Conservation (phyloP, 371 early-diverging fungal genomes). For the Mucor racemosus region DNA sequence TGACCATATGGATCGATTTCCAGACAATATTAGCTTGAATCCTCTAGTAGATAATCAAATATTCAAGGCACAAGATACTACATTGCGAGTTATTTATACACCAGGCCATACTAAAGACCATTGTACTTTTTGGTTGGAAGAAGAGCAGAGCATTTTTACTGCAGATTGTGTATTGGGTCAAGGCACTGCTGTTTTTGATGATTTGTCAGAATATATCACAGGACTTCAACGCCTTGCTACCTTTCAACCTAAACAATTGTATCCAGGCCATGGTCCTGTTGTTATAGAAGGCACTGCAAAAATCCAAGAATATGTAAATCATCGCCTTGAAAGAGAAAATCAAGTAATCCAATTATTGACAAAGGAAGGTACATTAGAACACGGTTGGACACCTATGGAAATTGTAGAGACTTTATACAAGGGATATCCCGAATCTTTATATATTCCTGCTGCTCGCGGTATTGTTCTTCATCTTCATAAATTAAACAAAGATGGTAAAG, state of each 20-base stretch:
- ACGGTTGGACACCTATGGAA: slow-evolving; percentile 54
- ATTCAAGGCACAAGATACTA: slow-evolving; percentile 64
- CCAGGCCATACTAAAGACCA: slow-evolving; percentile 90
- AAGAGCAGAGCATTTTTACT: slow-evolving; percentile 76
- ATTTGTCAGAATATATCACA: slow-evolving; percentile 69
- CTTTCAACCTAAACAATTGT: slow-evolving; percentile 42
- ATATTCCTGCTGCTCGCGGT: slow-evolving; percentile 68
- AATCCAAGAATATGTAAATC: slow-evolving; percentile 74
- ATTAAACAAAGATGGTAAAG: slow-evolving; percentile 65
- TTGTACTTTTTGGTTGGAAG: slow-evolving; percentile 70
- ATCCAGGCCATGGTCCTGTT: slow-evolving; percentile 85
- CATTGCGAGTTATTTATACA: slow-evolving; percentile 70
- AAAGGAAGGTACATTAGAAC: slow-evolving; percentile 7
- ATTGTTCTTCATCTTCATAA: slow-evolving; percentile 73
- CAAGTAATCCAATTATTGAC: slow-evolving; percentile 68
- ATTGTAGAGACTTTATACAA: slow-evolving; percentile 69
- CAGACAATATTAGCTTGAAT: slow-evolving; percentile 27
- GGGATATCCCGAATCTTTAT: slow-evolving; percentile 61
- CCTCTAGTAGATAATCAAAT: slow-evolving; percentile 56
- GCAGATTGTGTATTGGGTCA: slow-evolving; percentile 89
- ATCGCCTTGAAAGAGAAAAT: slow-evolving; percentile 77
- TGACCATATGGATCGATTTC: slow-evolving; percentile 30
- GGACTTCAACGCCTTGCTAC: slow-evolving; percentile 60
- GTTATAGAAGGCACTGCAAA: slow-evolving; percentile 63
- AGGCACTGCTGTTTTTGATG: slow-evolving; percentile 81